Conservation (phyloP, 768 basidiomycete genomes). For the Suillus brevipes region DNA sequence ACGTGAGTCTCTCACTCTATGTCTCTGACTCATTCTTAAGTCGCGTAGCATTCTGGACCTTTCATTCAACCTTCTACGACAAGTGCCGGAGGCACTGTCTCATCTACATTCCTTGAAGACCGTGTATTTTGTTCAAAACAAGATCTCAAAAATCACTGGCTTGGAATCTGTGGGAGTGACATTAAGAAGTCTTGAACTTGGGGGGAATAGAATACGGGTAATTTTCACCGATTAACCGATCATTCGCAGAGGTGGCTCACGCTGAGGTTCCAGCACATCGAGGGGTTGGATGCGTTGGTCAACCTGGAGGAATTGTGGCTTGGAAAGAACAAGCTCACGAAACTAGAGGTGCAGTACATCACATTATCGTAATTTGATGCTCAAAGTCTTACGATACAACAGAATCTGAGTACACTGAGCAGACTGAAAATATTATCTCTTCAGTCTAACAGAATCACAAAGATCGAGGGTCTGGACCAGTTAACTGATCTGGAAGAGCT, state of each 20-base stretch:
- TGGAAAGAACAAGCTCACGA: slow-evolving; percentile 95
- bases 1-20: slow-evolving; percentile 42
- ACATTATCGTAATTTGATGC: slow-evolving; percentile 1
- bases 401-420: slow-evolving; percentile 73
- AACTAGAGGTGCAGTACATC: slow-evolving; percentile 65
- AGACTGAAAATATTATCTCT: slow-evolving; percentile 84
- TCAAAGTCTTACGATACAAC: not conserved
- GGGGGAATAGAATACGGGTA: slow-evolving; percentile 90
- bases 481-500: slow-evolving; percentile 80
- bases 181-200: slow-evolving; percentile 84
- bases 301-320: slow-evolving; percentile 94
- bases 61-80: slow-evolving; percentile 88
- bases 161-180: slow-evolving; percentile 55
- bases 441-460: slow-evolving; percentile 91
- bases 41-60: slow-evolving; percentile 74
- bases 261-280: slow-evolving; percentile 65
- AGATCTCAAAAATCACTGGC: slow-evolving; percentile 76
- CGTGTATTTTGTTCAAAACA: slow-evolving; percentile 96
- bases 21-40: slow-evolving; percentile 5
- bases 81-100: slow-evolving; percentile 62
- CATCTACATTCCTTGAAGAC: slow-evolving; percentile 64
- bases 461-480: slow-evolving; percentile 76
- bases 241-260: slow-evolving; percentile 3
- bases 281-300: slow-evolving; percentile 75
- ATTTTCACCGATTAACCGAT: slow-evolving; percentile 27